Evolutionary conservation across 2,329 filamentous ascomycete species (phyloP).

Genomic region (Epichloe typhina): DNA sequence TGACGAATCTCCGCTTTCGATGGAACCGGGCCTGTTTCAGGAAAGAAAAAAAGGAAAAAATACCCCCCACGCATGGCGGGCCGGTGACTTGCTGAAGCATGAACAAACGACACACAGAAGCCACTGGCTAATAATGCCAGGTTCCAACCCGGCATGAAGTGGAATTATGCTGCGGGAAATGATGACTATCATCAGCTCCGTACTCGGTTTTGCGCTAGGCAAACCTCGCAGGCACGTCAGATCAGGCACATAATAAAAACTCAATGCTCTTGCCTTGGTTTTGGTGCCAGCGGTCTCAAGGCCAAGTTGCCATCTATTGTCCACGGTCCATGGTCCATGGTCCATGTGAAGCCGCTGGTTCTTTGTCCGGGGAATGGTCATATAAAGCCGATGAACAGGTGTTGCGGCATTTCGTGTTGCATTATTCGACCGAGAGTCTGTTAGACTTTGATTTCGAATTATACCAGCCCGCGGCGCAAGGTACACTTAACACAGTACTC

Average conservation of each 20-base stretch:
- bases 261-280: background rate
- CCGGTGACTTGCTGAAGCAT: conserved; percentile 1
- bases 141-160: background rate
- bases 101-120: background rate
- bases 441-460: too few species aligned
- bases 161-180: background rate
- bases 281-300: background rate
- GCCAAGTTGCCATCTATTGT: background rate
- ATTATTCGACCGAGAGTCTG: too few species aligned
- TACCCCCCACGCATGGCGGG: background rate
- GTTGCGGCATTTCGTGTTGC: too few species aligned
- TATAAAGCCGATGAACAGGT: too few species aligned
- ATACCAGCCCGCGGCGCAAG: too few species aligned
- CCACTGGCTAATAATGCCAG: conserved; percentile 1
- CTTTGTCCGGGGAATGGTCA: too few species aligned
- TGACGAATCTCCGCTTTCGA: background rate
- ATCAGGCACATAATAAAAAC: background rate
- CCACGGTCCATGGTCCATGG: background rate
- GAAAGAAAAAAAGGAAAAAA: background rate
- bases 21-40: conserved; percentile 6
- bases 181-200: background rate
- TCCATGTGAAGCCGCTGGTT: too few species aligned
- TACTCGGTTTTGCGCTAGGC: background rate
- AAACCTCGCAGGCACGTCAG: background rate
- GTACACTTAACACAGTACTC: too few species aligned